Base-by-base conservation (phyloP, 106 monocot genomes). In the Platanthera zijinensis region DNA sequence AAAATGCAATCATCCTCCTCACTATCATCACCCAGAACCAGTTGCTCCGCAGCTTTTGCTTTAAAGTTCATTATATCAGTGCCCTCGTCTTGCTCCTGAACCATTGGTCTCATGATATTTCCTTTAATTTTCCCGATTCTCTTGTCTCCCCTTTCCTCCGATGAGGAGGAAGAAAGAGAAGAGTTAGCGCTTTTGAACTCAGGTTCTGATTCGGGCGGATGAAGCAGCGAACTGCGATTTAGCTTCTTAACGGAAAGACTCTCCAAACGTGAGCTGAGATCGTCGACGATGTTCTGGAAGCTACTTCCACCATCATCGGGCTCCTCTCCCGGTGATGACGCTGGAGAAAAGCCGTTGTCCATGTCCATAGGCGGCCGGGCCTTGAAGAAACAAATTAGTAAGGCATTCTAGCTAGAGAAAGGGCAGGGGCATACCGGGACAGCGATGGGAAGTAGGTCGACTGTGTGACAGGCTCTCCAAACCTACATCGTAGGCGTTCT, bases 191-290 rank as follows among this genome's bases (percentile, higher is more conserved):
- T 91, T 68, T 74, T 76, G 54, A 85, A 87, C 68, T 80, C 85
- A 15, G 63, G 67, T 30, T 84, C 82, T 18, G 78, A 48, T 32
- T 66, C 51, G 0, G 12, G 22, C 14, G 69, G 17, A 7, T 1
- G 50, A 10, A 78, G 74, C 21, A 28, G 73, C 6, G 54, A 76
- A 63, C 73, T 57, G 22, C 52, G 72, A 48, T 56, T 88, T 6
- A 82, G 78, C 54, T 85, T 97, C 70, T 91, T 80, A 14, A 99
- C 85, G 6, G 92, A 99, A 45, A 99, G 86, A 4, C 84, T 85
- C 74, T 87, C 94, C 72, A 99, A 57, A 21, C 86, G 75, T 45
- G 82, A 77, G 56, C 82, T 92, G 52, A 99, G 92, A 74, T 92
- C 94, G 10, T 91, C 84, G 8, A 97, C 74, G 51, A 94, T 87